Evolutionary conservation across 441 rosid species (phyloP), one percentile per base, ranked within the genome.

Genomic region (Viola pubescens): DNA sequence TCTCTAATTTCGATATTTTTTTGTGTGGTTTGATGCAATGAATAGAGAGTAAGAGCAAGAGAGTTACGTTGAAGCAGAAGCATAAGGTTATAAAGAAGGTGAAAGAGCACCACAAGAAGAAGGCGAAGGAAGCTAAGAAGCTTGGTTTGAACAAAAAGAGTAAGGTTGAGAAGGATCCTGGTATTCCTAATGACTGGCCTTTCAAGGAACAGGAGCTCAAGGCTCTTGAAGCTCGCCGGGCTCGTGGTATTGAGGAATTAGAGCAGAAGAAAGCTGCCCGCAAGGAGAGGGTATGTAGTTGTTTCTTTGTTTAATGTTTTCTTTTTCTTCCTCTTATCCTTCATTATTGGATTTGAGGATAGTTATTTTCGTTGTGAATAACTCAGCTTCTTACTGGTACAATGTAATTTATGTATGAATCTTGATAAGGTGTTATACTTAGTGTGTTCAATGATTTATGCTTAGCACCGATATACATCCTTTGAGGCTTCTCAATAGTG

Each of bases 111-210:
- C 99, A 94, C 64, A 84, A 76, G 67, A 94, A 94, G 87, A 86
- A 90, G 70, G 92, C 97, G 4, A 89, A 94, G 73, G 95, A 89
- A 54, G 96, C 97, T 41, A 89, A 89, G 67, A 94, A 90, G 70
- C 80, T 82, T 13, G 90, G 86, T 5, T 60, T 82, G 64, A 73
- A 75, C 45, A 69, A 73, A 0, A 88, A 79, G 64, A 61, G 66
- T 12, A 86, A 76, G 75, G 85, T 79, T 42, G 97, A 88, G 80
- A 94, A 94, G 69, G 97, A 94, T 63, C 99, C 96, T 38, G 97
- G 97, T 58, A 94, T 94, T 41, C 97, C 99, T 38, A 94, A 94
- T 72, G 99, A 88, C 66, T 94, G 95, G 97, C 99, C 99, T 47
- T 90, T 83, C 70, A 89, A 90, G 94, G 99, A 88, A 66, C 94